A percentile compares a stretch with the other conserved stretches of the same genome.
Conservation (phyloP, 257 asterid species). For the Linderniella brevidens region DNA sequence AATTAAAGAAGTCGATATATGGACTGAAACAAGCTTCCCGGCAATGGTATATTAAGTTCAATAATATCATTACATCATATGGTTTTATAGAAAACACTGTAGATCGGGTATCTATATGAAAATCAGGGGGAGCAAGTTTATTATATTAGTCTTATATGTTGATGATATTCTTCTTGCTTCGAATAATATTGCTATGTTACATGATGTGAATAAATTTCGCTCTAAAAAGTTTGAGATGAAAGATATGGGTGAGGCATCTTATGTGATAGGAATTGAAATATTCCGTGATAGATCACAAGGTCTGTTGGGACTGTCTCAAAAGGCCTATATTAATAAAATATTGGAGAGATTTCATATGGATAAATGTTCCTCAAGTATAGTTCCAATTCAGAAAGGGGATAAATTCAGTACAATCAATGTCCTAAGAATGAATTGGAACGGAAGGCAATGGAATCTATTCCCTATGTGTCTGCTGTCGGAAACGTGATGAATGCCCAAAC, state of each 20-base stretch:
- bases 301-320: neutral
- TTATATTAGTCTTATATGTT: slow-evolving; percentile 2
- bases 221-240: neutral
- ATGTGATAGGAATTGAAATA: neutral
- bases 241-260: neutral
- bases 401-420: neutral
- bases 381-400: neutral
- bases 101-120: neutral
- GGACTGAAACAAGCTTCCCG: slow-evolving; percentile 3
- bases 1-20: slow-evolving; percentile 1
- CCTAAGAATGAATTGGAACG: neutral
- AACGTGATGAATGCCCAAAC: neutral
- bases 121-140: neutral
- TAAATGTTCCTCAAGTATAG: no score
- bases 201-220: neutral
- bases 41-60: slow-evolving; percentile 1
- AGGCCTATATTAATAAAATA: no score
- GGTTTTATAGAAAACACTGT: slow-evolving; percentile 3
- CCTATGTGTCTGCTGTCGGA: neutral
- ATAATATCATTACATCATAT: neutral
- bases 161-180: neutral
- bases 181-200: neutral
- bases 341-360: no score
- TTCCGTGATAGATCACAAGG: neutral
- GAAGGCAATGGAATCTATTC: neutral